These are phyloP conservation scores for Curvularia lunata DNA, from an alignment of 2,329 filamentous ascomycete genomes.

Conservation along the genomic window DNA sequence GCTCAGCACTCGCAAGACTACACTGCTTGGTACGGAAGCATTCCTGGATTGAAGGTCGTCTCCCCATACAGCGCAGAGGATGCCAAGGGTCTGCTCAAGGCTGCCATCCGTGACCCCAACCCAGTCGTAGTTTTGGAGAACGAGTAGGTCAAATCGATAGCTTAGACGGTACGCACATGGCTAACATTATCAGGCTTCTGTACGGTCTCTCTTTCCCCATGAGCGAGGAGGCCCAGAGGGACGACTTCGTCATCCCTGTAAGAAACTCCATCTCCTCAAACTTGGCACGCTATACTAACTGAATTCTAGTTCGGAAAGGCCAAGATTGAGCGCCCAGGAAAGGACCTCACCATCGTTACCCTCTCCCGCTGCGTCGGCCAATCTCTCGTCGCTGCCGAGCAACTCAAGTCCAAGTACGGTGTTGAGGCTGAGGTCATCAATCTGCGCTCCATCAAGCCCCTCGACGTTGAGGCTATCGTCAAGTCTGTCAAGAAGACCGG, in stretches of 20 bases:
- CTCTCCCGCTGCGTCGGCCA: constrained; percentile 96
- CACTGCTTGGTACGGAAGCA: constrained; percentile 97
- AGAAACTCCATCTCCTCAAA: constrained; percentile 15
- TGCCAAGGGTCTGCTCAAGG: constrained; percentile 97
- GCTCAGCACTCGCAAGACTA: constrained; percentile 99
- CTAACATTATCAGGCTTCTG: constrained; percentile 63
- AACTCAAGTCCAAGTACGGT: constrained; percentile 94
- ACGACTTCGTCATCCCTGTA: constrained; percentile 90
- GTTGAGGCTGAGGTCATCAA: constrained; percentile 97
- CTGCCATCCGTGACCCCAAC: constrained; percentile 97
- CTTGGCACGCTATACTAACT: constrained; percentile 17
- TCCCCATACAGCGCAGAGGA: constrained; percentile 96
- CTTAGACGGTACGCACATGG: not conserved
- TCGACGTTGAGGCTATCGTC: constrained; percentile 93
- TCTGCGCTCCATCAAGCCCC: constrained; percentile 94
- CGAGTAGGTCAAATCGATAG: constrained; percentile 47
- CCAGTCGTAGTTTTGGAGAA: constrained; percentile 76
- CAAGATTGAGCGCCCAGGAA: constrained; percentile 96
- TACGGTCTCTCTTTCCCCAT: constrained; percentile 97
- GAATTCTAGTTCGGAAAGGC: constrained; percentile 81
- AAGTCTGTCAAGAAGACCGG: constrained; percentile 99
- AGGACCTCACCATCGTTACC: constrained; percentile 93
- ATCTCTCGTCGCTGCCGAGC: constrained; percentile 84
- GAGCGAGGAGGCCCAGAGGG: constrained; percentile 94
- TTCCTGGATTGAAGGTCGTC: constrained; percentile 96